Evolutionary conservation across 805 yeast species (phyloP).

Genomic region (Nakazawaea wyomingensis): DNA sequence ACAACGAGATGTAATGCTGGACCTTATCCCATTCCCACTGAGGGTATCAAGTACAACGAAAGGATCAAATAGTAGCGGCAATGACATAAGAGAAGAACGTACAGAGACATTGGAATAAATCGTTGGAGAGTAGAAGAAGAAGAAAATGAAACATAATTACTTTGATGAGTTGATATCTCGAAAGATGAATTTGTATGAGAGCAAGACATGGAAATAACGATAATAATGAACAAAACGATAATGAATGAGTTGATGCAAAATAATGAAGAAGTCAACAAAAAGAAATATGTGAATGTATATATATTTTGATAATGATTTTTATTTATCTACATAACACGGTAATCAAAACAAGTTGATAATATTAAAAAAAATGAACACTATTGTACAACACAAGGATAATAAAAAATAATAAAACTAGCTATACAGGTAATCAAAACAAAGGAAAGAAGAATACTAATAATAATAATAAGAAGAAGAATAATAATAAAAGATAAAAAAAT

Average conservation of each 20-base stretch:
- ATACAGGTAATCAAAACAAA: slow-evolving; percentile 1
- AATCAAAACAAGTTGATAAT: background rate
- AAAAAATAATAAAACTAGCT: slow-evolving; percentile 1
- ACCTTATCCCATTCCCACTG: background rate
- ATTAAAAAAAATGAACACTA: slow-evolving; percentile 1
- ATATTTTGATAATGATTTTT: too few relatives aligned
- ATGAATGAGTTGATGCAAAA: background rate
- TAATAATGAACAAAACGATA: background rate
- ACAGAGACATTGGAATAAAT: too few relatives aligned
- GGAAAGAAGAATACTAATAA: background rate
- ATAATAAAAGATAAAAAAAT: background rate
- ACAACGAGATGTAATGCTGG: background rate
- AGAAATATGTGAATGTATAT: too few relatives aligned
- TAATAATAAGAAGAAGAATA: background rate
- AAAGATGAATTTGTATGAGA: background rate
- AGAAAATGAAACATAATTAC: too few relatives aligned
- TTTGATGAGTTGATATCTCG: background rate
- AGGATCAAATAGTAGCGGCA: too few relatives aligned
- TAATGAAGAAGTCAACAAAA: too few relatives aligned
- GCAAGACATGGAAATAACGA: background rate
- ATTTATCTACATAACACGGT: too few relatives aligned
- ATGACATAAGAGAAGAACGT: too few relatives aligned
- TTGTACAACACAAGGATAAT: slow-evolving; percentile 1
- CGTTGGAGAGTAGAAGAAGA: too few relatives aligned
- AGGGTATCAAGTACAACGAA: too few relatives aligned